Evolutionary conservation across 2,329 filamentous ascomycete genomes (phyloP).

Genomic region (Monilinia fructigena): DNA sequence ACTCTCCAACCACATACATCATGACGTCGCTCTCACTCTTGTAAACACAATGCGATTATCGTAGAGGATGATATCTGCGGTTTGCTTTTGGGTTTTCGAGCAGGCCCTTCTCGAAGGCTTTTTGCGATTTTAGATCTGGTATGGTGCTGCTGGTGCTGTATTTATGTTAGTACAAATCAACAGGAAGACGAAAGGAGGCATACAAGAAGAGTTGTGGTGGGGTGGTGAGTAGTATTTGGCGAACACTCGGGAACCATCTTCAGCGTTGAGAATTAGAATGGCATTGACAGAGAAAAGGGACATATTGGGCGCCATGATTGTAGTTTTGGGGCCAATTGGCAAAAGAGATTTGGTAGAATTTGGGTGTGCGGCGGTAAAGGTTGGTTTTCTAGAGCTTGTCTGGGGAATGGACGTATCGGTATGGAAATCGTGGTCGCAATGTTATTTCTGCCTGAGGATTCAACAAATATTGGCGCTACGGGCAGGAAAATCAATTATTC

Average conservation of each 20-base stretch:
- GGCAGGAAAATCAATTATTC: neutral
- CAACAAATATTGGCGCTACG: neutral
- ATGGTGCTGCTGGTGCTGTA: constrained; percentile 60
- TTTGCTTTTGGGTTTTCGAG: constrained; percentile 95
- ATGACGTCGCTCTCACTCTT: constrained; percentile 98
- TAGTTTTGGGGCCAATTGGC: constrained; percentile 21
- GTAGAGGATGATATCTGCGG: constrained; percentile 93
- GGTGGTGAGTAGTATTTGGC: constrained; percentile 86
- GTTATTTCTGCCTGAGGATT: constrained; percentile 13
- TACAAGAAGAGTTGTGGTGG: constrained; percentile 48
- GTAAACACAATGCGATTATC: constrained; percentile 97
- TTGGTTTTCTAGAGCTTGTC: neutral
- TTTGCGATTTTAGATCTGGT: constrained; percentile 90
- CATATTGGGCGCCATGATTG: constrained; percentile 69
- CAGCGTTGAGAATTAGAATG: constrained; percentile 74
- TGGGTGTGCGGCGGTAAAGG: neutral
- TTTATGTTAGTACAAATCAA: constrained; percentile 30
- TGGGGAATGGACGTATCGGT: constrained; percentile 19
- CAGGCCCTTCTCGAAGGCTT: constrained; percentile 93
- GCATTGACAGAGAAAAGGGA: constrained; percentile 75
- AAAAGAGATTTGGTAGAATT: neutral
- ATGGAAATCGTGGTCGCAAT: constrained; percentile 24
- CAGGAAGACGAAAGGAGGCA: constrained; percentile 49
- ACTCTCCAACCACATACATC: constrained; percentile 87
- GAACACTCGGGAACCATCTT: constrained; percentile 89